Percentiles rank a stretch among this genome's conserved stretches.
Evolutionary conservation across 2,329 filamentous ascomycete species (phyloP).

Genomic region (Phyllosticta citribraziliensis): DNA sequence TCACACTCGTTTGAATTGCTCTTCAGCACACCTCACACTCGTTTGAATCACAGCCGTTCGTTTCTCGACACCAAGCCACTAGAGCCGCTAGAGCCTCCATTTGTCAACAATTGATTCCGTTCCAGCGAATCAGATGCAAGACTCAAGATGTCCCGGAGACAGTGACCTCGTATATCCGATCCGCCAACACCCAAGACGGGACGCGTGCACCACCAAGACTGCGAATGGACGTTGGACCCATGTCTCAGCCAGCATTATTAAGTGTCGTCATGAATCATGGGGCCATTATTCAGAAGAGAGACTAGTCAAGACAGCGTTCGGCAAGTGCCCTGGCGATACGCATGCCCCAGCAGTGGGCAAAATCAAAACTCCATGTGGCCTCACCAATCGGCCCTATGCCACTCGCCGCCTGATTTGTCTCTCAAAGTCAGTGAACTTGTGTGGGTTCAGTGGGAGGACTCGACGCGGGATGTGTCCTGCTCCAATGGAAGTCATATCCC

Average conservation of each 20-base stretch:
- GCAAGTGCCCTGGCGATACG: background rate
- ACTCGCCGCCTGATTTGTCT: background rate
- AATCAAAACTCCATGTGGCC: background rate
- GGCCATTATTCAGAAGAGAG: background rate
- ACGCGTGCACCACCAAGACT: background rate
- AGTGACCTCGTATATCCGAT: too few species aligned
- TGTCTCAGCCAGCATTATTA: background rate
- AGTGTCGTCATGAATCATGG: background rate
- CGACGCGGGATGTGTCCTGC: too few species aligned
- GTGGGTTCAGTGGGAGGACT: background rate
- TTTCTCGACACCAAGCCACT: too few species aligned
- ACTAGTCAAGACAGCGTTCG: background rate
- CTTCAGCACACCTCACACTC: too few species aligned
- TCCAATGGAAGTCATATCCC: too few species aligned
- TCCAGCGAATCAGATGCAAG: too few species aligned
- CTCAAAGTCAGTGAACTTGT: background rate
- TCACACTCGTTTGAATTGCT: too few species aligned
- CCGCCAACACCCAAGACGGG: background rate
- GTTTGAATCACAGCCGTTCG: too few species aligned
- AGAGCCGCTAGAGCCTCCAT: too few species aligned
- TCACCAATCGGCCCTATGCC: background rate
- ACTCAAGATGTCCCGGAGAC: too few species aligned
- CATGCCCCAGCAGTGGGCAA: background rate
- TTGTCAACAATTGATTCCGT: too few species aligned
- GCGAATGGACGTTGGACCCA: background rate